Evolutionary conservation across 306 rosid species (phyloP).

Genomic region (Morella rubra): DNA sequence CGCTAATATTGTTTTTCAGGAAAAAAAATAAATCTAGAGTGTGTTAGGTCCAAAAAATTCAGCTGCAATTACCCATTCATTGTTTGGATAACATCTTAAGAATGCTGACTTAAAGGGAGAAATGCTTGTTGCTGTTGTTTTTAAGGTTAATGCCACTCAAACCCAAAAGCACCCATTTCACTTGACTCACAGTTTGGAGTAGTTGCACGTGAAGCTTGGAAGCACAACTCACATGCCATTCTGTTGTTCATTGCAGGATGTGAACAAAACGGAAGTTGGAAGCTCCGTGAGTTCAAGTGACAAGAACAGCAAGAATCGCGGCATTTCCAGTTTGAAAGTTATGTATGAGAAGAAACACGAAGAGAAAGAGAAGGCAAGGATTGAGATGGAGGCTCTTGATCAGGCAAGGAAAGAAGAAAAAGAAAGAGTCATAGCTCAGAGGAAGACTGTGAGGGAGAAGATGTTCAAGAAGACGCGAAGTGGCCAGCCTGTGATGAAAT

Average conservation of each 20-base stretch:
- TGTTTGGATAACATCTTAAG: neutral
- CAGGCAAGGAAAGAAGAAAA: conserved; percentile 52
- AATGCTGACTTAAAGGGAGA: neutral
- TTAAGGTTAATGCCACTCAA: neutral
- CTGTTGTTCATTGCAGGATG: conserved; percentile 41
- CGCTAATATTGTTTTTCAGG: neutral
- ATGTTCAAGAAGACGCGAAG: conserved; percentile 64
- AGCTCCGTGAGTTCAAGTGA: conserved; percentile 9
- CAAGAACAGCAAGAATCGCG: conserved; percentile 35
- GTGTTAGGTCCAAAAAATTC: neutral
- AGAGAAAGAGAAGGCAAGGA: conserved; percentile 60
- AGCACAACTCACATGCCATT: neutral
- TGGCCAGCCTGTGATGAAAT: conserved; percentile 95
- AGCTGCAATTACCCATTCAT: neutral
- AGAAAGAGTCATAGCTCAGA: conserved; percentile 54
- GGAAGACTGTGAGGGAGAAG: conserved; percentile 55
- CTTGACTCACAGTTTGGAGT: neutral
- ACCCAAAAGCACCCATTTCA: neutral
- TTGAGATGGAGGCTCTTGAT: conserved; percentile 57
- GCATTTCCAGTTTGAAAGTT: conserved; percentile 45
- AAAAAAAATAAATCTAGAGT: neutral
- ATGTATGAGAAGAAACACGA: conserved; percentile 54
- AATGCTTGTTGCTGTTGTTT: neutral
- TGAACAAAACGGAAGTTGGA: conserved; percentile 31
- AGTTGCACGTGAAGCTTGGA: neutral